Conservation (phyloP, 345 rosid species). For the Salix koriyanagi region DNA sequence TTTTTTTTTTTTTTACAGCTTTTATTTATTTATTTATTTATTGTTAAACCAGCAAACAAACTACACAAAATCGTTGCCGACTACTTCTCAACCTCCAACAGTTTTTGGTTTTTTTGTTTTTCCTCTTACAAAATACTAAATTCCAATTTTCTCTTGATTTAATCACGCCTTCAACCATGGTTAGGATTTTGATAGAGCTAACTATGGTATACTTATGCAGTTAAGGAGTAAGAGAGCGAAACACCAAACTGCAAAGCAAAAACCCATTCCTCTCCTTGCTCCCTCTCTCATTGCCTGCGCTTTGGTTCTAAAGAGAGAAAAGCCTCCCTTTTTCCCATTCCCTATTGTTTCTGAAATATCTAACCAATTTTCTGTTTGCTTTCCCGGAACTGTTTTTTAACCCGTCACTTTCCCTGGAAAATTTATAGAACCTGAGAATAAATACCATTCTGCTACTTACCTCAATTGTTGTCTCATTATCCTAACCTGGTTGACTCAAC, state of each 20-base stretch:
- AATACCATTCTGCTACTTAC: slow-evolving; percentile 7
- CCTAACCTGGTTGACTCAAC: slow-evolving; percentile 18
- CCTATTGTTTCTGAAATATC: slow-evolving; percentile 5
- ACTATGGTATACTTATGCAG: slow-evolving; percentile 34
- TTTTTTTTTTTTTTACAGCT: neutral
- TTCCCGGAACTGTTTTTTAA: slow-evolving; percentile 7
- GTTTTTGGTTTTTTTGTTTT: neutral
- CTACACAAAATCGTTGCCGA: slow-evolving; percentile 34
- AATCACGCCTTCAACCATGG: slow-evolving; percentile 25
- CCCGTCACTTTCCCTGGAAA: slow-evolving; percentile 19
- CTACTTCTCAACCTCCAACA: slow-evolving; percentile 34
- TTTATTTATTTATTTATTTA: neutral
- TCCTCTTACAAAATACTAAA: neutral
- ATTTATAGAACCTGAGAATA: slow-evolving; percentile 5
- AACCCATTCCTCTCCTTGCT: neutral
- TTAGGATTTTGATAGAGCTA: slow-evolving; percentile 28
- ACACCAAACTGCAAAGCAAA: neutral
- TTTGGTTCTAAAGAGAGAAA: slow-evolving; percentile 6
- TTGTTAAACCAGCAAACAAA: slow-evolving; percentile 10
- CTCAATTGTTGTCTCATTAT: slow-evolving; percentile 15
- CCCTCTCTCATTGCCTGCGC: neutral
- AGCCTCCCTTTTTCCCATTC: slow-evolving; percentile 9
- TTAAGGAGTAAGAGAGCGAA: slow-evolving; percentile 21
- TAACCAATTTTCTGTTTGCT: slow-evolving; percentile 17
- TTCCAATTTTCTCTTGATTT: neutral